Base-by-base conservation (phyloP, 1,139 yeast genomes). In the Diutina sp. region DNA sequence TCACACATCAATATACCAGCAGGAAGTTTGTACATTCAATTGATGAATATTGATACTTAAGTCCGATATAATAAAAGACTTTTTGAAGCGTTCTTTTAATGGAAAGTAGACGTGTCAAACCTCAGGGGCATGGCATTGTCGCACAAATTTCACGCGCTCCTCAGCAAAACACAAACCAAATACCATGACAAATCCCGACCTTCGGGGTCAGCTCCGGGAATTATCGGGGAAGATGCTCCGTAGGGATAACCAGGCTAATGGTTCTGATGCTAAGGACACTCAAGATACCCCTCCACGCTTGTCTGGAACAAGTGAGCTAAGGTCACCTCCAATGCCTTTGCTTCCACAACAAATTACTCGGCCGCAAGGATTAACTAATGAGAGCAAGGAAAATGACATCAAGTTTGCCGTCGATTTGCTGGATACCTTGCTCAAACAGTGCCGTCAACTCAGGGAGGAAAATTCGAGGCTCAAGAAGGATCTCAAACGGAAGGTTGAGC, bases 401-500 rank as follows among this genome's bases (percentile, higher is more conserved):
- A 83, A 85, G 63, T 90, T 90, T 67, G 89, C 88, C 5, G 87
- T 90, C 57, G 95, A 90, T 1, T 72, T 90, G 60, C 87, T 95
- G 68, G 96, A 90, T 65, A 86, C 85, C 57, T 73, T 90, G 59
- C 75, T 90, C 35, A 74, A 79, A 32, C 95, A 90, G 69, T 89
- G 96, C 65, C 80, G 97, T 61, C 76, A 86, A 60, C 75, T 90
- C 58, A 87, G 84, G 57, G 84, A 85, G 8, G 91, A 86, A 59
- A 86, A 84, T 65, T 81, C 79, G 57, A 76, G 75, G 61, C 77
- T 78, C 58, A 74, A 79, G 61, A 59, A 68, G 30, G 72, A 73
- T 61, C 62, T 82, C 58, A 72, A 74, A 60, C 65, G 77, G 11
- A 71, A 71, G 46, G 78, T 75, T 8, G 84, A 81, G 56, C 62